Evolutionary conservation across 495 filamentous ascomycete genomes (phyloP).

Genomic region (Penicillium samsonianum): DNA sequence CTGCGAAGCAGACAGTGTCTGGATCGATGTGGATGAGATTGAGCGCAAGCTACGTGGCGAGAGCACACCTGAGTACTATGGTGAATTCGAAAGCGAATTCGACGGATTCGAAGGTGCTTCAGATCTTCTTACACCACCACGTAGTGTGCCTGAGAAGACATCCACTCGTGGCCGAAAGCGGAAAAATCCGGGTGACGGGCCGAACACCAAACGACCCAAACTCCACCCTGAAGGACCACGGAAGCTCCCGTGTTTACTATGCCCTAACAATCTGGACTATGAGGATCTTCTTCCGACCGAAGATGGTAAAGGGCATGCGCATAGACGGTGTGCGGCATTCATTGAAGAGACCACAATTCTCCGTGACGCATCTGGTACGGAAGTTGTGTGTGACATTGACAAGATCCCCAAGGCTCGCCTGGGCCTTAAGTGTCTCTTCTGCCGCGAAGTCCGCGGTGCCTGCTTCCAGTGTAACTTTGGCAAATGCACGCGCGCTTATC

Average conservation of each 20-base stretch:
- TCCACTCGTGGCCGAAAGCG: conserved; percentile 62
- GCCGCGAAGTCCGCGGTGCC: conserved; percentile 86
- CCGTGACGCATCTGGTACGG: conserved; percentile 63
- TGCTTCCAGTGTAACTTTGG: conserved; percentile 97
- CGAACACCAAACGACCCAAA: conserved; percentile 72
- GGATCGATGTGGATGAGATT: conserved; percentile 94
- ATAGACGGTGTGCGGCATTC: conserved; percentile 86
- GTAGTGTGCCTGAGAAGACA: conserved; percentile 65
- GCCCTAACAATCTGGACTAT: conserved; percentile 86
- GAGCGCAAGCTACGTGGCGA: conserved; percentile 93
- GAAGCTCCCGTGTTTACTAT: conserved; percentile 88
- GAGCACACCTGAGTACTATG: conserved; percentile 83
- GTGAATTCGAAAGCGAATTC: conserved; percentile 67
- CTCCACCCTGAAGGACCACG: conserved; percentile 66
- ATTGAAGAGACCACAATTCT: conserved; percentile 89
- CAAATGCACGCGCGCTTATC: conserved; percentile 92
- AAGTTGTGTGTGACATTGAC: conserved; percentile 74
- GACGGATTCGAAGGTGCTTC: conserved; percentile 61
- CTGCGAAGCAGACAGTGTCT: conserved; percentile 94
- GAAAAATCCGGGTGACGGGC: conserved; percentile 59
- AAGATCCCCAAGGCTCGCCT: conserved; percentile 83
- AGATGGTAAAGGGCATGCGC: conserved; percentile 76
- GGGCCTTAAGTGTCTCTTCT: conserved; percentile 92
- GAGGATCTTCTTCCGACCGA: conserved; percentile 85
- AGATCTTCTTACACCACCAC: conserved; percentile 77